These are phyloP conservation scores for Aspergillus floridensis DNA, from an alignment of 2,329 filamentous ascomycete genomes.

Conservation along the genomic window DNA sequence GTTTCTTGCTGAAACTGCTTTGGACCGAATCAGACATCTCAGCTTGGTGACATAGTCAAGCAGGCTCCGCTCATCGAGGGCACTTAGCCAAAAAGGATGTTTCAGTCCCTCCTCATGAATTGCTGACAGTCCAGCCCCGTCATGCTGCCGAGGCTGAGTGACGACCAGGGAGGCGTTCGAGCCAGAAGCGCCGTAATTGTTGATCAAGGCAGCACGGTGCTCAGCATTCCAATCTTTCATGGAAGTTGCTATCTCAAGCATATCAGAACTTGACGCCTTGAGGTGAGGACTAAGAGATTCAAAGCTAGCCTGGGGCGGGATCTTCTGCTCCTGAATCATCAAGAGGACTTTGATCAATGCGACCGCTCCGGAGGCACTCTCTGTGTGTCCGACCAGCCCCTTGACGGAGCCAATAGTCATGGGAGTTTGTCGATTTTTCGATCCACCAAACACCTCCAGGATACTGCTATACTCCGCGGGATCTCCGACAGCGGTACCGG, in stretches of 20 bases:
- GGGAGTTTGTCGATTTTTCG: conserved; percentile 1
- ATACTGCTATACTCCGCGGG: conserved; percentile 29
- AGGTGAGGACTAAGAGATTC: conserved; percentile 22
- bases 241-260: conserved; percentile 14
- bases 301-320: conserved; percentile 32
- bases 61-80: conserved; percentile 1
- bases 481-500: conserved; percentile 32
- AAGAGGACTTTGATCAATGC: conserved; percentile 30
- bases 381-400: conserved; percentile 35
- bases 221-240: conserved; percentile 16
- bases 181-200: conserved; percentile 28
- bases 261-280: conserved; percentile 6
- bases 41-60: neutral
- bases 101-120: conserved; percentile 17
- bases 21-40: neutral
- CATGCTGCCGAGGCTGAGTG: conserved; percentile 15
- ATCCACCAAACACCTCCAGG: conserved; percentile 16
- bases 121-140: neutral
- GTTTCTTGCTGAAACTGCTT: neutral
- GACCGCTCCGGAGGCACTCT: conserved; percentile 32
- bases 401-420: conserved; percentile 33
- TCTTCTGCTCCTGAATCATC: conserved; percentile 26
- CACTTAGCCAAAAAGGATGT: conserved; percentile 14
- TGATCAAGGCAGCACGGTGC: conserved; percentile 24
- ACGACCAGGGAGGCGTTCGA: conserved; percentile 27